Evolutionary conservation across 306 rosid species (phyloP), one percentile per base, ranked within the genome.

Genomic region (Pyrus betulifolia): DNA sequence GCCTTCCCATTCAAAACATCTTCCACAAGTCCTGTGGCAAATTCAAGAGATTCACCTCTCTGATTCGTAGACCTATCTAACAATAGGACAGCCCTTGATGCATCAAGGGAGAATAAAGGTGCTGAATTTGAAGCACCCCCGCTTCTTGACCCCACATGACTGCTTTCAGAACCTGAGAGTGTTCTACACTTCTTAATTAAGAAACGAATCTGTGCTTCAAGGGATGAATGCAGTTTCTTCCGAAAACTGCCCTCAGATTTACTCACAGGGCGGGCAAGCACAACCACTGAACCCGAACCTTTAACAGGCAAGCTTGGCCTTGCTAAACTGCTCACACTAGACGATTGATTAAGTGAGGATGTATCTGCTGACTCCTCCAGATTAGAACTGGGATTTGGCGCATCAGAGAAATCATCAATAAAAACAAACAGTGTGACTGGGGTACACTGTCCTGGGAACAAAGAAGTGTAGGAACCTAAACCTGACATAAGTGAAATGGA

Each of bases 391-490:
- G 91, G 75, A 84, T 75, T 84, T 6, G 84, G 70, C 70, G 76
- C 77, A 80, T 82, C 86, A 49, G 85, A 91, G 89, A 91, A 89
- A 77, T 94, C 97, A 72, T 87, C 97, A 13, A 91, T 40, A 49
- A 91, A 89, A 75, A 87, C 94, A 86, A 94, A 91, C 78, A 94
- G 80, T 73, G 84, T 81, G 79, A 94, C 98, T 66, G 96, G 97
- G 58, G 87, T 91, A 82, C 98, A 91, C 82, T 87, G 97, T 80
- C 98, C 98, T 42, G 96, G 98, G 86, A 91, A 91, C 89, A 91
- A 85, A 81, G 96, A 90, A 83, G 96, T 71, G 87, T 89, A 85
- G 74, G 98, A 94, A 80, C 96, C 94, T 82, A 87, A 89, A 73
- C 97, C 96, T 64, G 98, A 91, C 96, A 90, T 91, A 51, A 86